Evolutionary conservation across 2,329 filamentous ascomycete species (phyloP).

Genomic region (Ascochyta pisi): DNA sequence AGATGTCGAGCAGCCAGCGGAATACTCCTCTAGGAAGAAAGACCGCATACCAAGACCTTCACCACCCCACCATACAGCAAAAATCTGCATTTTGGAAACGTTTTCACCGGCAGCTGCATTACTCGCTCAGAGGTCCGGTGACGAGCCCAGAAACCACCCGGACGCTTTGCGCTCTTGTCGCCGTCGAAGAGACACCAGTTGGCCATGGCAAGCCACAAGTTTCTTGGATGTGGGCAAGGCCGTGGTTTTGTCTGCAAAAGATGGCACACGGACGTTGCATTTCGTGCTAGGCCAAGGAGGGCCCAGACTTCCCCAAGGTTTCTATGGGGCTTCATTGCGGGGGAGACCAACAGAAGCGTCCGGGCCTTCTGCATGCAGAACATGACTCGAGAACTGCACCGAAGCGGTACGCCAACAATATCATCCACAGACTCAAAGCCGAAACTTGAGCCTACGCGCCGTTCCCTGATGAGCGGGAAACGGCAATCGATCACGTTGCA

Average conservation of each 20-base stretch:
- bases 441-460: too few species aligned
- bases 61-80: conserved; percentile 8
- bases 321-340: conserved; percentile 22
- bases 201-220: conserved; percentile 36
- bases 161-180: conserved; percentile 28
- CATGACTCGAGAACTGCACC: neutral
- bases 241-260: conserved; percentile 15
- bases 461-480: too few species aligned
- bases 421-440: too few species aligned
- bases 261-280: conserved; percentile 17
- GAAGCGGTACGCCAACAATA: too few species aligned
- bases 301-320: conserved; percentile 28
- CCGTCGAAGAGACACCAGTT: conserved; percentile 19
- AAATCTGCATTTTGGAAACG: conserved; percentile 4
- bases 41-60: conserved; percentile 18
- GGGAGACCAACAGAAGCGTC: conserved; percentile 11
- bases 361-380: conserved; percentile 15
- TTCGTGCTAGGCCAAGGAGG: conserved; percentile 30
- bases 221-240: conserved; percentile 24
- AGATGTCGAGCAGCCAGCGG: neutral
- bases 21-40: conserved; percentile 13
- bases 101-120: conserved; percentile 16
- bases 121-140: conserved; percentile 21
- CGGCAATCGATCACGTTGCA: too few species aligned
- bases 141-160: conserved; percentile 16